Evolutionary conservation across 352 stramenopile species (phyloP).

Genomic region (Phytophthora meadii): DNA sequence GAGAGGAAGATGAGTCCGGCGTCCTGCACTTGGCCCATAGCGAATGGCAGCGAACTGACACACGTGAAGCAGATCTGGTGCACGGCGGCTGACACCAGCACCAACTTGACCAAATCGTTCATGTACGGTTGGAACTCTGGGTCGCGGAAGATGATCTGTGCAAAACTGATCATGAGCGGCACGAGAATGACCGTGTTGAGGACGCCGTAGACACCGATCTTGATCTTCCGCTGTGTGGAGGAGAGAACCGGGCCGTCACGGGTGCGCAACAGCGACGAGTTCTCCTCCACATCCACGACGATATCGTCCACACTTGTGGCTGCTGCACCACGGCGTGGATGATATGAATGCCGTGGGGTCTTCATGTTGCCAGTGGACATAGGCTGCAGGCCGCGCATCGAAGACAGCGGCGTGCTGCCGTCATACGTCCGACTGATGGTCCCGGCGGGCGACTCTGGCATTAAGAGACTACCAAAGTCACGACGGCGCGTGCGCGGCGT

Average conservation of each 20-base stretch:
- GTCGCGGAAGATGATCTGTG: conserved; percentile 96
- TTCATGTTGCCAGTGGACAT: conserved; percentile 37
- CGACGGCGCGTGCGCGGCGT: conserved; percentile 63
- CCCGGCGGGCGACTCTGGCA: conserved; percentile 32
- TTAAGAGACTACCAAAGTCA: conserved; percentile 23
- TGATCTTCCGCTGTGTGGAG: conserved; percentile 45
- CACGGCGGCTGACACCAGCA: conserved; percentile 84
- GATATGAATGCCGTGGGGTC: conserved; percentile 63
- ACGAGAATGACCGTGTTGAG: conserved; percentile 96
- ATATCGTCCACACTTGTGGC: conserved; percentile 35
- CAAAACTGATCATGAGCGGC: conserved; percentile 91
- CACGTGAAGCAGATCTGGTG: conserved; percentile 88
- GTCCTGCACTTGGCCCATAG: conserved; percentile 98
- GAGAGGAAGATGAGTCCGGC: conserved; percentile 99
- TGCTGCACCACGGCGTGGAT: conserved; percentile 31
- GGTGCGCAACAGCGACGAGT: conserved; percentile 20
- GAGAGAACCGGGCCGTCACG: conserved; percentile 24
- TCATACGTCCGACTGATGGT: conserved; percentile 45
- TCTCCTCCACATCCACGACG: conserved; percentile 37
- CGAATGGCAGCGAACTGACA: conserved; percentile 95
- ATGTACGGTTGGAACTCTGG: conserved; percentile 92
- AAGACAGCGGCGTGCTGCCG: conserved; percentile 29
- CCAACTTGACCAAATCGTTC: conserved; percentile 95
- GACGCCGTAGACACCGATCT: conserved; percentile 87
- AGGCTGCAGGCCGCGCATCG: conserved; percentile 17